Base-by-base conservation (phyloP, 2,329 filamentous ascomycete genomes). In the Dryadomyces quercivorus region DNA sequence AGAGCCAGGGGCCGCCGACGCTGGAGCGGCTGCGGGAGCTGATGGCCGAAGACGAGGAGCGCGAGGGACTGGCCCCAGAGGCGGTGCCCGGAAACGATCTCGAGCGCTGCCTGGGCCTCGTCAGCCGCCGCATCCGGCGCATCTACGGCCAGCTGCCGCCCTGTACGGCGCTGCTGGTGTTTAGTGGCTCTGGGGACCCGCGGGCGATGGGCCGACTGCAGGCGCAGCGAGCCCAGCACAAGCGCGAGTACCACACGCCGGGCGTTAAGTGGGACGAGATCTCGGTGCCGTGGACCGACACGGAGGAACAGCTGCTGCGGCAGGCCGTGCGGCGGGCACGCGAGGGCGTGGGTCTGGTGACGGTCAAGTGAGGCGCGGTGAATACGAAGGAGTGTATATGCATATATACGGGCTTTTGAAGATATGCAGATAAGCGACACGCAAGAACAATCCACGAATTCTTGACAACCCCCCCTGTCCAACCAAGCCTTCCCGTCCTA, bases 101-200 rank as follows among this genome's bases (percentile, higher is more conserved):
- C 3, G 73, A 78, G 60, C 63, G 63, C 5, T 75, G 73, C 54
- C 68, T 82, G 3, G 62, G 63, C 34, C 67, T 68, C 44, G 67
- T 81, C 38, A 67, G 73, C 1, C 63, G 67, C 54, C 75, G 78
- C 15, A 71, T 86, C 48, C 64, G 69, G 60, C 71, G 72, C 54
- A 78, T 86, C 54, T 69, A 85, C 65, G 74, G 72, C 15, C 69
- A 72, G 3, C 72, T 86, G 20, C 82, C 82, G 18, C 78, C 79
- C 8, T 85, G 82, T 64, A 85, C 83, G 1, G 82, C 75, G 2
- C 73, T 86, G 54, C 73, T 86, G 48, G 69, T 86, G 38, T 81
- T 82, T 66, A 82, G 78, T 60, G 83, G 83, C 58, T 83, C 78
- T 6, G 83, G 83, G 43, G 81, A 86, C 61, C 82, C 82, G n/a